Evolutionary conservation across 805 yeast species (phyloP).

Genomic region (Wickerhamiella shivajii): DNA sequence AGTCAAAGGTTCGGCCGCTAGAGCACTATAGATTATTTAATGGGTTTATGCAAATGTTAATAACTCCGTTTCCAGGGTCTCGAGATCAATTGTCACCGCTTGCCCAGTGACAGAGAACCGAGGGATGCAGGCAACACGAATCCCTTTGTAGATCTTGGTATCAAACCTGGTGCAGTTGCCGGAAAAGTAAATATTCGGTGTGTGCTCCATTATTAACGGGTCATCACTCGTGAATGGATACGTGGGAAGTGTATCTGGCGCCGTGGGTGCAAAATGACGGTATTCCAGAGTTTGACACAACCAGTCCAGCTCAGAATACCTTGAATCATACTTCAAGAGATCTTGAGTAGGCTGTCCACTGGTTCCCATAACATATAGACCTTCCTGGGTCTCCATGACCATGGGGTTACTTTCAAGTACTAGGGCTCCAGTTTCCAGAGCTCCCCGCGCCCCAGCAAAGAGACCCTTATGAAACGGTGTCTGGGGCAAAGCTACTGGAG

Average conservation of each 20-base stretch:
- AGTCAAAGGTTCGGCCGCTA: too few species aligned
- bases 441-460: slow-evolving; percentile 32
- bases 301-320: slow-evolving; percentile 29
- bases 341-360: slow-evolving; percentile 80
- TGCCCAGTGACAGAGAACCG: slow-evolving; percentile 51
- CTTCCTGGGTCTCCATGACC: slow-evolving; percentile 25
- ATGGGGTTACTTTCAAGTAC: slow-evolving; percentile 56
- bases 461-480: slow-evolving; percentile 75
- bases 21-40: too few species aligned
- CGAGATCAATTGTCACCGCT: slow-evolving; percentile 45
- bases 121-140: slow-evolving; percentile 56
- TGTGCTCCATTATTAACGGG: slow-evolving; percentile 62
- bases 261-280: slow-evolving; percentile 86
- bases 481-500: slow-evolving; percentile 76
- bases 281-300: slow-evolving; percentile 59
- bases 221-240: slow-evolving; percentile 67
- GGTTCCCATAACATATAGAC: slow-evolving; percentile 46
- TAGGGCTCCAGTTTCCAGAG: slow-evolving; percentile 28
- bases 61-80: slow-evolving; percentile 34
- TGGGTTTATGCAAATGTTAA: too few species aligned
- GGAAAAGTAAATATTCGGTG: slow-evolving; percentile 75
- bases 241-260: slow-evolving; percentile 89
- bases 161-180: slow-evolving; percentile 68
- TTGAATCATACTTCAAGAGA: slow-evolving; percentile 46
- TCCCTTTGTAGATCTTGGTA: slow-evolving; percentile 16